phyloP scores from a whole-genome alignment of 345 rosid genomes.

The Chamaenerion angustifolium region DNA sequence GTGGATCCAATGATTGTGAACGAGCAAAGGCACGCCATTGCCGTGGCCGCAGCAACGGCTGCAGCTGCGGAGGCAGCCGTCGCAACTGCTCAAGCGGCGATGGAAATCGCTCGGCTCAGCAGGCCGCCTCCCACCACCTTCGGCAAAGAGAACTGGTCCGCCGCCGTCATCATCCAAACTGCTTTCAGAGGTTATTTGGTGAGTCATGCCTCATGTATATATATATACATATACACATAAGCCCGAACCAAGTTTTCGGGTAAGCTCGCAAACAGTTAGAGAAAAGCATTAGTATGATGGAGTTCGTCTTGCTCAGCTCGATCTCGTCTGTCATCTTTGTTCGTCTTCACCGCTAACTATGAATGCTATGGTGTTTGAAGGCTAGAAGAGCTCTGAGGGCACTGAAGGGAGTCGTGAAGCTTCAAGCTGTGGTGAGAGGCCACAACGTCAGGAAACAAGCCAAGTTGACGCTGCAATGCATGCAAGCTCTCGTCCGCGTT shows the following conservation, averaged over 20 bases:
- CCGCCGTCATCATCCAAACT: slow-evolving; percentile 69
- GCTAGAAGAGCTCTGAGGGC: slow-evolving; percentile 83
- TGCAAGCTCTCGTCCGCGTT: slow-evolving; percentile 69
- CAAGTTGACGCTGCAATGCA: slow-evolving; percentile 55
- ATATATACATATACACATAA: background rate
- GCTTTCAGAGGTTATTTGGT: slow-evolving; percentile 84
- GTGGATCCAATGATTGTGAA: slow-evolving; percentile 13
- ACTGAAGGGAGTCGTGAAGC: slow-evolving; percentile 73
- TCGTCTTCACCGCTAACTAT: no score
- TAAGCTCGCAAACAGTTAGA: no score
- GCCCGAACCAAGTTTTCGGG: no score
- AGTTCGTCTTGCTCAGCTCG: no score
- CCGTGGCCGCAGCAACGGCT: no score
- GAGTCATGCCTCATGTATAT: no score
- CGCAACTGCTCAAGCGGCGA: slow-evolving; percentile 50
- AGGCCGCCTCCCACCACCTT: slow-evolving; percentile 24
- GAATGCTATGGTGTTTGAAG: slow-evolving; percentile 13
- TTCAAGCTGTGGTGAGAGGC: slow-evolving; percentile 92
- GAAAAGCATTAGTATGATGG: no score
- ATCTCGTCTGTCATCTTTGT: no score
- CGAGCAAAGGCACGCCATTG: no score
- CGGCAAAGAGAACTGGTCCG: slow-evolving; percentile 46
- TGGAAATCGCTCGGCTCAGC: slow-evolving; percentile 45
- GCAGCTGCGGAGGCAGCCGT: no score
- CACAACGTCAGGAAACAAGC: slow-evolving; percentile 72